Base-by-base conservation (phyloP, 1,284 basidiomycete genomes). In the Peniophora sp. region DNA sequence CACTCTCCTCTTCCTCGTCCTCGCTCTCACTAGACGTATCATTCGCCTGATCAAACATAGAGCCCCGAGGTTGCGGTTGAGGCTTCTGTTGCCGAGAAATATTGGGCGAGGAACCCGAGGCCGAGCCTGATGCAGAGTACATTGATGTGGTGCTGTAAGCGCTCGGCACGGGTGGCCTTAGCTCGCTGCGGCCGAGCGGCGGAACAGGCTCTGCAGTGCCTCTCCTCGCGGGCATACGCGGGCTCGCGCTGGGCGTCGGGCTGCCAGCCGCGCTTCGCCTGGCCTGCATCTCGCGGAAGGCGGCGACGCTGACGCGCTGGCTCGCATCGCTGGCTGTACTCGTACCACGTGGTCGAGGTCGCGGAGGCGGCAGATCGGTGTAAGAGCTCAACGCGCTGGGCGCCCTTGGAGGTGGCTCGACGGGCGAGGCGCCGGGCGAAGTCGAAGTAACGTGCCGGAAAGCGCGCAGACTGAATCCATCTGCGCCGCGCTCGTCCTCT, bases 241-340 rank as follows among this genome's bases (percentile, higher is more conserved):
- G 41, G 39, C 43, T 49, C 3, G 35, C 20, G 24, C 47, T 22
- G 27, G 78, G 76, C 0, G 67, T 72, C n/a, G 83, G 83, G 0
- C 81, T 83, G 51, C 74, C 79, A 11, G 82, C 72, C 32, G 71
- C 64, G 57, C 80, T 82, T 47, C 81, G 72, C 44, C 84, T 70
- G 10, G 84, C 82, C 51, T 87, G 84, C 35, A 78, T 83, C 69
- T 88, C 86, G 48, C 83, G 75, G 62, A 88, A 88, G 2, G 85
- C 86, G 3, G 85, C 85, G 23, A 88, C 81, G 9, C 83, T 85
- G 47, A 88, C 88, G 48, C 84, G 75, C 56, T 85, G 83, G 3
- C 79, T 80, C 11, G 76, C 68, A 47, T 85, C 81, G 2, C 81
- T 82, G n/a, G 75, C 75, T 52, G 72, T 61, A 63, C 81, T 83